Evolutionary conservation across 495 filamentous ascomycete species (phyloP), one percentile per base, ranked within the genome.

Genomic region (Aspergillus baeticus): DNA sequence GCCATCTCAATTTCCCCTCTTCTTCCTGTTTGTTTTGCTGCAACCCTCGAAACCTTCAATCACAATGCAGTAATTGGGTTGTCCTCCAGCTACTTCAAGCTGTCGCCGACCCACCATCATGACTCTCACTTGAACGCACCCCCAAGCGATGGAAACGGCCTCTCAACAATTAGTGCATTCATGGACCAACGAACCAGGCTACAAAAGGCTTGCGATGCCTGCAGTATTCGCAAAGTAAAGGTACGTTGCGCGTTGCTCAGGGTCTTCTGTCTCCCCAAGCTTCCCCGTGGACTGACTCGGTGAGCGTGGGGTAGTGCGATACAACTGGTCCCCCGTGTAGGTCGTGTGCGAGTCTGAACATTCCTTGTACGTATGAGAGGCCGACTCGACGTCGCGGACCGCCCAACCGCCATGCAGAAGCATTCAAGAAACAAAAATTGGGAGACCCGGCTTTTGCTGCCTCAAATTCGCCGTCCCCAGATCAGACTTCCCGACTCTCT

Each of bases 171-270:
- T 42, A 55, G 55, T 59, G 57, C 49, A 60, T 60, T 46, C 49
- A 78, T 78, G 75, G 73, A 77, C 63, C 58, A 60, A 47, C 72
- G 72, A 68, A 73, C 69, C 35, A 70, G 90, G 51, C 74, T 92
- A 51, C 84, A 86, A 41, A 89, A 90, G 65, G 90, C 90, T 18
- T 94, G 90, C 68, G 90, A 94, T 69, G 86, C 87, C 72, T 94
- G 90, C 69, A 91, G 87, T 62, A 83, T 87, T 60, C 84, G 90
- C 31, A 94, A 94, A 65, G 89, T 94, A 23, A 94, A 93, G 83
- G 88, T 91, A 67, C 46, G 37, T 65, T 38, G 2, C 26, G 26
- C 29, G 4, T 21, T 49, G 29, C 11, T 10, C 41, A 20, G 18
- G 23, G 22, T 41, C 20, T 22, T 3, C 3, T 10, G 15, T 36